Base-by-base conservation (phyloP, 75 land plant genomes). In the Picea sitchensis region DNA sequence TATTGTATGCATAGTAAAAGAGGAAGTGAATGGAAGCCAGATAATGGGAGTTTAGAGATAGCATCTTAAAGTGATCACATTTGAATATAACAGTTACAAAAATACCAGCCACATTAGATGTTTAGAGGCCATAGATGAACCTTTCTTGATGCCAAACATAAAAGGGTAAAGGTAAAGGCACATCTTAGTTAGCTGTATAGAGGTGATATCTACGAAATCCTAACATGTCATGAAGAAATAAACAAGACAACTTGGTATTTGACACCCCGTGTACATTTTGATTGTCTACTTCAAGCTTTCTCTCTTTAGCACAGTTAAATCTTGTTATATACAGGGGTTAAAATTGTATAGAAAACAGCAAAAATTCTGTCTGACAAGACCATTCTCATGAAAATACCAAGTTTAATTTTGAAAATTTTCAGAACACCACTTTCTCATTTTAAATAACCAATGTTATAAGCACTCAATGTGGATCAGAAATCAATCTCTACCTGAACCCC, bases 401-500 rank as follows among this genome's bases (percentile, higher is more conserved):
- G n/a, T 71, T 34, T n/a, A 71, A 34, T 71, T 15, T 41, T 36
- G 20, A 44, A 20, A 44, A 71, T 7, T 17, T 31, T 2, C 17
- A 2, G 20, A 38, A 41, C 20, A 41, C 23, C 14, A n/a, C 73
- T 44, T 44, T 26, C 56, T 21, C 23, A 71, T 41, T 38, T 41
- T 2, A 1, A 1, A 67, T 67, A 34, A 36, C 3, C 34, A 20
- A 44, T 18, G 2, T 2, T 71, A 71, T 71, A 18, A 71, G 23
- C 32, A 71, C 3, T 44, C 13, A 41, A 71, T 44, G 23, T 44
- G 12, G 73, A 44, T 38, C 38, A 44, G 23, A 32, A 11, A 18
- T 14, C 2, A 11, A 57, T 31, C 31, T 21, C 76, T 81, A 89
- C 93, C 91, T 81, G 84, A 13, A 75, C 81, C 58, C 81, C 0